Evolutionary conservation across 2,329 filamentous ascomycete species (phyloP).

Genomic region (Pseudogymnoascus sp.): DNA sequence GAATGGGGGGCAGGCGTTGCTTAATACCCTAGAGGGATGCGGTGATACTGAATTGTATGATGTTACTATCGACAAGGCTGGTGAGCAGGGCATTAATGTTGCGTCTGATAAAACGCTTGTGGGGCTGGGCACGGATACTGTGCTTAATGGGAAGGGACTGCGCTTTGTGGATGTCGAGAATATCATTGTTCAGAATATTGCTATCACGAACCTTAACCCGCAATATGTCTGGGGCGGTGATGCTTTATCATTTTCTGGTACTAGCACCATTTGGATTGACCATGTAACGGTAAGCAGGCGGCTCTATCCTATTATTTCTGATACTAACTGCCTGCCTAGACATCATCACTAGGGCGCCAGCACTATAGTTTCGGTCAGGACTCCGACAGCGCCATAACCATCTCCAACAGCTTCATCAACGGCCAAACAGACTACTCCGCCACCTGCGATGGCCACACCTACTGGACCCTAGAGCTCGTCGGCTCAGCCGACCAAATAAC

Average conservation of each 20-base stretch:
- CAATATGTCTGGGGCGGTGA: constrained; percentile 31
- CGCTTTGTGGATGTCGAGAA: constrained; percentile 19
- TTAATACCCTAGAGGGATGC: constrained; percentile 13
- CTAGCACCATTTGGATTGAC: constrained; percentile 29
- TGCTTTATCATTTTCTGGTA: constrained; percentile 24
- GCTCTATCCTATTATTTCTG: neutral
- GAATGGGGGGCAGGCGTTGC: constrained; percentile 13
- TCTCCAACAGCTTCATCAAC: constrained; percentile 39
- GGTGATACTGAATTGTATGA: constrained; percentile 6
- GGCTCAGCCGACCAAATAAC: constrained; percentile 33
- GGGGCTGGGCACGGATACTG: constrained; percentile 14
- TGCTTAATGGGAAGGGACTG: constrained; percentile 22
- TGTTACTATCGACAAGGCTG: constrained; percentile 15
- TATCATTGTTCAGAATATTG: constrained; percentile 22
- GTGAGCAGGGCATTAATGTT: constrained; percentile 18
- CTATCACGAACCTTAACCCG: constrained; percentile 28
- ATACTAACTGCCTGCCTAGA: neutral
- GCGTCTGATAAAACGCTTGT: constrained; percentile 22
- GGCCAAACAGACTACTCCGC: constrained; percentile 34
- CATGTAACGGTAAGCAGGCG: constrained; percentile 28
- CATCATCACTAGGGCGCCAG: constrained; percentile 31
- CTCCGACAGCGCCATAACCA: constrained; percentile 30
- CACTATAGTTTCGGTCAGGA: constrained; percentile 30
- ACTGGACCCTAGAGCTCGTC: constrained; percentile 36
- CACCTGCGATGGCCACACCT: constrained; percentile 37